Evolutionary conservation across 495 filamentous ascomycete species (phyloP).

Genomic region (Apodospora peruviana): DNA sequence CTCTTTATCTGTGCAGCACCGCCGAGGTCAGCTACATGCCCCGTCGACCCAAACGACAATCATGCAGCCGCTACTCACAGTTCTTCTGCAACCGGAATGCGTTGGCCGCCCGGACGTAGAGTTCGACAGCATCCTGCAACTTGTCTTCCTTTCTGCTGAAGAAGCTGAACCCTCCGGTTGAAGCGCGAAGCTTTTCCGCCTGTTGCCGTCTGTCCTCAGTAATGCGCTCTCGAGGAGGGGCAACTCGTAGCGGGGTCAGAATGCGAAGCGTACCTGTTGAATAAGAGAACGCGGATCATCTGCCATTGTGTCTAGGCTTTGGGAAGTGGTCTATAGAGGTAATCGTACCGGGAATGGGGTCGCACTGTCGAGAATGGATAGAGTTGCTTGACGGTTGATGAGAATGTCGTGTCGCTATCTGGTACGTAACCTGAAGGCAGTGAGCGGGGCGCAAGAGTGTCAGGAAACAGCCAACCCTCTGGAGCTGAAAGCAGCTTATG

Average conservation of each 20-base stretch:
- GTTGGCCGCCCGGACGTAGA: slow-evolving; percentile 78
- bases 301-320: slow-evolving; percentile 29
- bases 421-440: no score
- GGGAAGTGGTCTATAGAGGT: background rate
- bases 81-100: slow-evolving; percentile 69
- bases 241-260: slow-evolving; percentile 5
- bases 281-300: slow-evolving; percentile 42
- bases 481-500: no score
- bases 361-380: no score
- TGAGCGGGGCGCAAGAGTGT: no score
- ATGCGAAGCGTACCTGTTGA: slow-evolving; percentile 31
- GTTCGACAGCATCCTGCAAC: slow-evolving; percentile 73
- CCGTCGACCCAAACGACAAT: no score
- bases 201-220: slow-evolving; percentile 35
- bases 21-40: no score
- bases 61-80: slow-evolving; percentile 42
- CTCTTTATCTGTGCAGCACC: slow-evolving; percentile 58
- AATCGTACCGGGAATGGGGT: no score
- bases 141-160: slow-evolving; percentile 75
- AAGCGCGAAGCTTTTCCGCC: slow-evolving; percentile 72
- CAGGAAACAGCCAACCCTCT: no score
- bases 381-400: no score
- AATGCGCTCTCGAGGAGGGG: slow-evolving; percentile 8
- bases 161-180: slow-evolving; percentile 67
- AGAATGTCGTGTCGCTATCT: no score